These are phyloP conservation scores for Neolentinus lepideus DNA, from an alignment of 1,284 basidiomycete species.

Conservation along the genomic window DNA sequence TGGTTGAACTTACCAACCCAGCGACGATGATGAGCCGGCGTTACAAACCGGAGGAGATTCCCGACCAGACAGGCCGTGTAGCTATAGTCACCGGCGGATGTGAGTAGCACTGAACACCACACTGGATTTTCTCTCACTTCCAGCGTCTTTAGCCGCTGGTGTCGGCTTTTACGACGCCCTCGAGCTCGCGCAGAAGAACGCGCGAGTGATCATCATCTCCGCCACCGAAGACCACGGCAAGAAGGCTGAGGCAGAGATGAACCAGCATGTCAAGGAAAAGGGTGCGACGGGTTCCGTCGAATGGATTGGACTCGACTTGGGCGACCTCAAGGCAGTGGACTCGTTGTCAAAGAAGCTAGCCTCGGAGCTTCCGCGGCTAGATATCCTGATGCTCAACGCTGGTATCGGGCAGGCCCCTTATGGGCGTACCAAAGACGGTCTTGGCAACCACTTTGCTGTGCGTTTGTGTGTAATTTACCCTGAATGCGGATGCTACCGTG, in stretches of 20 bases:
- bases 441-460: conserved; percentile 22
- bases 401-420: conserved; percentile 22
- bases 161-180: conserved; percentile 22
- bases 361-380: conserved; percentile 16
- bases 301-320: conserved; percentile 20
- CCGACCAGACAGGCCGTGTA: conserved; percentile 20
- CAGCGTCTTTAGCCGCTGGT: not conserved
- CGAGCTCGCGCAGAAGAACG: conserved; percentile 17
- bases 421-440: conserved; percentile 20
- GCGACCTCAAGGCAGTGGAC: conserved; percentile 19
- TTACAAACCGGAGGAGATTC: conserved; percentile 19
- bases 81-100: conserved; percentile 23
- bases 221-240: conserved; percentile 20
- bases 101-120: conserved; percentile 9
- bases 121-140: not conserved
- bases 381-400: conserved; percentile 24
- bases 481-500: too few relatives aligned
- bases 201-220: conserved; percentile 21
- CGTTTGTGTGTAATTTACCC: not conserved
- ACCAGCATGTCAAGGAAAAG: not conserved
- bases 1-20: conserved; percentile 12
- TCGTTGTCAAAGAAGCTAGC: conserved; percentile 17
- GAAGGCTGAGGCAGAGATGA: conserved; percentile 4
- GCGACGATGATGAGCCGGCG: conserved; percentile 15
- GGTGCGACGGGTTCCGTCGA: conserved; percentile 14